Evolutionary conservation across 352 stramenopile species (phyloP), one percentile per base, ranked within the genome.

Genomic region (Globisporangium mamillatum): DNA sequence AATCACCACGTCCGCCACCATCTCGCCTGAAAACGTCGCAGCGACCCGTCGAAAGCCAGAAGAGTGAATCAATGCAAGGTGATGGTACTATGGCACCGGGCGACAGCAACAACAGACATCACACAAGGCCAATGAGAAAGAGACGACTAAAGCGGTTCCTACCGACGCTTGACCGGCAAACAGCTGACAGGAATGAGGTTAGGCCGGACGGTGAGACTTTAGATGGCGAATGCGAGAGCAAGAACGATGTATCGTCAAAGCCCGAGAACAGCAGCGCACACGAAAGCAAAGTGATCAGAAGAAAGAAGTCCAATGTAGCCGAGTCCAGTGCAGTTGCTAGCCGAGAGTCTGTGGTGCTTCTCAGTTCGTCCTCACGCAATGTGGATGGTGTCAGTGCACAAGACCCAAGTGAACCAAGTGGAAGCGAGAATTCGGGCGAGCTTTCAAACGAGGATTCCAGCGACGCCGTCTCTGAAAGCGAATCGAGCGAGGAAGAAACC

Each of bases 101-200:
- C 53, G 4, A 12, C 36, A 16, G 27, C 10, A 14, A 34, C 27
- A 27, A n/a, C 4, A 18, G 22, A 5, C 10, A 56, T 5, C 20
- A 22, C 38, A 27, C 48, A 66, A 36, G 7, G 32, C 10, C 56
- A n/a, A 4, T 29, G 10, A 61, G 56, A 25, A 60, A 38, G 61
- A 48, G 61, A 20, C 61, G 61, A 20, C 61, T 48, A n/a, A 66
- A 66, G 61, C 61, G 32, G 16, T 66, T 66, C 22, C 38, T 66
- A 16, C 61, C 64, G 4, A 64, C 44, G 2, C 64, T 69, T n/a
- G 56, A 53, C 12, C 56, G 44, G 16, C 24, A n/a, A 9, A 14
- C 18, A 29, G 54, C 22, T 5, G 54, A 22, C 1, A 41, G 3
- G 1, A 36, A 65, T n/a, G 12, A 25, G 38, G 41, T 0, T 0